These are phyloP conservation scores for Papiliotrema nemorosa DNA, from an alignment of 1,284 basidiomycete genomes.

Conservation along the genomic window DNA sequence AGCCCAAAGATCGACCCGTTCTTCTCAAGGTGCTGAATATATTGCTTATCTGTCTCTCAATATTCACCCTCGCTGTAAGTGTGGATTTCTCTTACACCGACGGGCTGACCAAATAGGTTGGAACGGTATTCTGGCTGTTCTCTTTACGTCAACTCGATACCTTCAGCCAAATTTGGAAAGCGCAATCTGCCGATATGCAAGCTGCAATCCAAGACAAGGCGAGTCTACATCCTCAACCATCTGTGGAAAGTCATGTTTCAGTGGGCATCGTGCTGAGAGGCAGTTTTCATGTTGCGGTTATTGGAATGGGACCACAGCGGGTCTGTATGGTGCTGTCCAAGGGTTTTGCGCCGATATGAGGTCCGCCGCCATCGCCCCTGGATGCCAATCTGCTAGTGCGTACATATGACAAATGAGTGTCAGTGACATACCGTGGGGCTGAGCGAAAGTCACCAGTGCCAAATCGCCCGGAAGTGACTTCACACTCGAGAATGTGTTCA, in stretches of 20 bases:
- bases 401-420: background rate
- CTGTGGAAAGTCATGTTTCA: too few species aligned
- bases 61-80: slow-evolving; percentile 23
- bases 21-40: slow-evolving; percentile 71
- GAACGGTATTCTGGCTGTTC: slow-evolving; percentile 71
- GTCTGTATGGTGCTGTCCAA: slow-evolving; percentile 51
- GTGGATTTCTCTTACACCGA: background rate
- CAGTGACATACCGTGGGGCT: too few species aligned
- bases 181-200: slow-evolving; percentile 53
- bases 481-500: slow-evolving; percentile 74
- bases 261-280: background rate
- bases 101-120: slow-evolving; percentile 49
- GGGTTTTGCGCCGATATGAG: slow-evolving; percentile 60
- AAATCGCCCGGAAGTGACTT: slow-evolving; percentile 57
- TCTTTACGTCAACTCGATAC: slow-evolving; percentile 66
- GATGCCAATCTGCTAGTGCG: slow-evolving; percentile 59
- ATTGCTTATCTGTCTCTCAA: slow-evolving; percentile 57
- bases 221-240: too few species aligned
- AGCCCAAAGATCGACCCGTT: slow-evolving; percentile 63
- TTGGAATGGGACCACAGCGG: slow-evolving; percentile 52
- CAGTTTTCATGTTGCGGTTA: slow-evolving; percentile 80
- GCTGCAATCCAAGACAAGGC: slow-evolving; percentile 69
- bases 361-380: slow-evolving; percentile 55
- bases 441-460: slow-evolving; percentile 13
- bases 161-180: slow-evolving; percentile 60